Evolutionary conservation across 257 asterid genomes (phyloP), one percentile per base, ranked within the genome.

Genomic region (Gardenia jasminoides): DNA sequence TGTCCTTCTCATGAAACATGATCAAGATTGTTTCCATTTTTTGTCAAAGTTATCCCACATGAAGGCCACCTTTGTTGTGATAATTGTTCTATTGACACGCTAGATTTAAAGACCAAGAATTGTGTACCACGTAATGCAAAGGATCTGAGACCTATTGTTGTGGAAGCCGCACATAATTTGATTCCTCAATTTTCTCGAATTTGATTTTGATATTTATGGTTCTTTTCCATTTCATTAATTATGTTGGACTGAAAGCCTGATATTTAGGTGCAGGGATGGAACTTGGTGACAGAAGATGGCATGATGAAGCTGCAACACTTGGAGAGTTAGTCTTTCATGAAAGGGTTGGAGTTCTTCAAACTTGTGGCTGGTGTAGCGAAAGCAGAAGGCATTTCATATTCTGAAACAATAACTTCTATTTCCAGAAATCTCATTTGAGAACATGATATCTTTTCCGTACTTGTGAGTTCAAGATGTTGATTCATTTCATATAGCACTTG

Each of bases 241-340:
- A 7, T 31, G 19, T 36, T 54, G 36, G 33, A 52, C 43, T 43
- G 19, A 41, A 19, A 56, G 30, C 58, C 13, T 81, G 28, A 52
- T 71, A 15, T 75, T 56, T 61, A 95, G 99, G 94, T 93, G 72
- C 89, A 89, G 36, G 97, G 89, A 79, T 95, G 99, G 99, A 78
- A 82, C 84, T 87, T 95, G 90, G 86, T 86, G 83, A 89, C 83
- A 64, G 96, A 91, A 75, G 89, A 76, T 81, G 96, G 93, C 70
- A 76, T 33, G 15, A 79, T 67, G 89, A 95, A 91, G 94, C 88
- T 95, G 83, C 93, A 89, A 61, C 91, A 82, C 61, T 28, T 95
- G 97, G 97, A 93, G 92, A 87, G 98, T 93, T 54, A 93, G 90
- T 89, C 93, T 65, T 95, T 95, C 74, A 85, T 85, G 79, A 93